Percentiles rank a stretch among this genome's conserved stretches.
phyloP scores from a whole-genome alignment of 805 yeast genomes.

The Zygotorulaspora florentina region DNA sequence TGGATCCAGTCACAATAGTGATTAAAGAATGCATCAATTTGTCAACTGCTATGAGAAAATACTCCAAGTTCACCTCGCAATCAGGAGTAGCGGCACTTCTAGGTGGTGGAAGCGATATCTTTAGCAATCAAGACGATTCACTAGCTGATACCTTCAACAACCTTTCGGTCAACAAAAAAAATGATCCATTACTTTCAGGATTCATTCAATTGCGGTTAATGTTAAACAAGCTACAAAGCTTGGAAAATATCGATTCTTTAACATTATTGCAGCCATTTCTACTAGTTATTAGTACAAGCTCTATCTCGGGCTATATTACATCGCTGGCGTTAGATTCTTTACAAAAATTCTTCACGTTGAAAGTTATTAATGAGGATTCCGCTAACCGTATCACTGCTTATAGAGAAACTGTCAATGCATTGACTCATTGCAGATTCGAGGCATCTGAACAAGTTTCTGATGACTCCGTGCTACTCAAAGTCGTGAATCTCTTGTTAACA shows the following conservation, averaged over 20 bases:
- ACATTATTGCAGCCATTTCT: slow-evolving; percentile 84
- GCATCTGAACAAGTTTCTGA: slow-evolving; percentile 90
- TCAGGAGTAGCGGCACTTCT: slow-evolving; percentile 82
- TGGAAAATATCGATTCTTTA: slow-evolving; percentile 60
- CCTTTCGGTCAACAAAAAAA: slow-evolving; percentile 27
- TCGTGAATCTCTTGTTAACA: slow-evolving; percentile 66
- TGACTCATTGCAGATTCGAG: slow-evolving; percentile 93
- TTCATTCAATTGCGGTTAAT: slow-evolving; percentile 75
- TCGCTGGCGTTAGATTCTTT: slow-evolving; percentile 73
- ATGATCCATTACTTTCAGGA: slow-evolving; percentile 65
- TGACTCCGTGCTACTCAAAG: slow-evolving; percentile 84
- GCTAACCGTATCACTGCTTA: slow-evolving; percentile 56
- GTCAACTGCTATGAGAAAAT: slow-evolving; percentile 84
- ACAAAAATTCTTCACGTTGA: slow-evolving; percentile 66
- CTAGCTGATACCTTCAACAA: slow-evolving; percentile 36
- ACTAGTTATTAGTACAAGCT: slow-evolving; percentile 73
- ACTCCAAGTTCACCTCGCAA: slow-evolving; percentile 59
- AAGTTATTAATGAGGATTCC: slow-evolving; percentile 54
- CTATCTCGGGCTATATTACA: slow-evolving; percentile 84
- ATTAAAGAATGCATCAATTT: slow-evolving; percentile 84
- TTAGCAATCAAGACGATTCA: slow-evolving; percentile 43
- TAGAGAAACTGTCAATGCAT: slow-evolving; percentile 47
- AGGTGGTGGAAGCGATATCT: slow-evolving; percentile 56
- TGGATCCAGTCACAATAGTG: slow-evolving; percentile 77
- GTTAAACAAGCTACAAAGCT: slow-evolving; percentile 49